Percentiles rank a stretch among this genome's conserved stretches.
Conservation (phyloP, 2,329 filamentous ascomycete genomes). For the Graphiopsis chlorocephala region DNA sequence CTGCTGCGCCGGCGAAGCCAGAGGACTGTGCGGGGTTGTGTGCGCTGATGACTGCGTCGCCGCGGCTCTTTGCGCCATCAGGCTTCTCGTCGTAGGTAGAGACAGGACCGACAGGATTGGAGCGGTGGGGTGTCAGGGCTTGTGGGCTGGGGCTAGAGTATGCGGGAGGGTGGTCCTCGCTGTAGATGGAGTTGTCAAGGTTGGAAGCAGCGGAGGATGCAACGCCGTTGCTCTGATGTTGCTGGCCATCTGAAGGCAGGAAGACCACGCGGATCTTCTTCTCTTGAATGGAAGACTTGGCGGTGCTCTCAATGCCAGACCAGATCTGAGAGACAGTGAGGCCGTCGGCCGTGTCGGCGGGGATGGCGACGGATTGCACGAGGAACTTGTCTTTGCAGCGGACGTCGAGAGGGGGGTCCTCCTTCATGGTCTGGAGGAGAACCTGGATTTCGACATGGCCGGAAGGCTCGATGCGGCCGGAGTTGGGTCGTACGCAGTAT, state of each 20-base stretch:
- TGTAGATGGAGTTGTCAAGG: constrained; percentile 21
- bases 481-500: constrained; percentile 97
- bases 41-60: constrained; percentile 40
- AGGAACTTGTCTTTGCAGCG: constrained; percentile 98
- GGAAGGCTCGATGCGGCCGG: constrained; percentile 88
- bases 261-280: constrained; percentile 94
- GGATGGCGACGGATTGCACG: constrained; percentile 85
- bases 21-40: constrained; percentile 39
- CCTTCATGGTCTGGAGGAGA: constrained; percentile 95
- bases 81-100: constrained; percentile 41
- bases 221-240: constrained; percentile 27
- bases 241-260: constrained; percentile 60
- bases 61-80: constrained; percentile 39
- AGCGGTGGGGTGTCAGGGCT: constrained; percentile 46
- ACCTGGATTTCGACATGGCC: constrained; percentile 94
- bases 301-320: constrained; percentile 67
- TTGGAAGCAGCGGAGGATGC: constrained; percentile 18
- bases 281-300: constrained; percentile 79
- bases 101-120: constrained; percentile 36
- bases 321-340: constrained; percentile 78
- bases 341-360: constrained; percentile 73
- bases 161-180: constrained; percentile 46
- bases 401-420: constrained; percentile 79
- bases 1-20: constrained; percentile 40
- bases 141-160: constrained; percentile 55